Percentiles rank a stretch among this genome's conserved stretches.
phyloP scores from a whole-genome alignment of 163 green algal species.

The Chloroidium sp. region DNA sequence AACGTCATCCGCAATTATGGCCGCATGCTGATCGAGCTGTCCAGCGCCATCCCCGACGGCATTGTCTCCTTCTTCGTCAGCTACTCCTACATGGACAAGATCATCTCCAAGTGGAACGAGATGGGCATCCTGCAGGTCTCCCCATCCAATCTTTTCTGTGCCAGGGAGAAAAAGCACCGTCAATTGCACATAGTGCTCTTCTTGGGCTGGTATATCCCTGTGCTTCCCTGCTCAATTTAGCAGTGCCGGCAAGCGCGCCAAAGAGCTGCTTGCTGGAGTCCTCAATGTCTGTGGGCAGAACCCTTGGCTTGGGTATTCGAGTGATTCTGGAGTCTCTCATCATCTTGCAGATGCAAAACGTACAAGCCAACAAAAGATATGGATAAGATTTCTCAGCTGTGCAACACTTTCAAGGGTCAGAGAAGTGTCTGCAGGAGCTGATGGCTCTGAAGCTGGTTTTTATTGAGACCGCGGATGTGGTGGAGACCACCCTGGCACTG shows the following conservation, averaged over 20 bases:
- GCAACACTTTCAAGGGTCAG: too few species aligned
- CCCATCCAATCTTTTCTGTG: neutral
- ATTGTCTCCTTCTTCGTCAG: conserved; percentile 95
- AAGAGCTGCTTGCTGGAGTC: too few species aligned
- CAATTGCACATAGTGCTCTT: neutral
- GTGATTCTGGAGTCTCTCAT: too few species aligned
- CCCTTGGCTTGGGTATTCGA: too few species aligned
- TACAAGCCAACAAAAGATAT: too few species aligned
- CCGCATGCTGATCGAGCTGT: conserved; percentile 83
- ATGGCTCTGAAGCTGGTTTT: conserved; percentile 97
- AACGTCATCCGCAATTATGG: conserved; percentile 87
- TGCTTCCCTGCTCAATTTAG: too few species aligned
- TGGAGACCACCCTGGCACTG: conserved; percentile 95
- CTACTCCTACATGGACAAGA: conserved; percentile 95
- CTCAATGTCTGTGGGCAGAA: too few species aligned
- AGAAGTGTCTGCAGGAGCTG: conserved; percentile 49
- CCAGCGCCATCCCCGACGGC: conserved; percentile 82
- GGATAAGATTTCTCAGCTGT: too few species aligned
- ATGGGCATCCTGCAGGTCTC: conserved; percentile 79
- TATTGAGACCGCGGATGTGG: conserved; percentile 96
- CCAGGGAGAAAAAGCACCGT: too few species aligned
- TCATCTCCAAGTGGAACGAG: conserved; percentile 88
- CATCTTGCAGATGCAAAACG: too few species aligned
- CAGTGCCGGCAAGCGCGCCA: too few species aligned
- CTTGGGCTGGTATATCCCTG: neutral